A percentile compares a stretch with the other conserved stretches of the same genome.
Conservation (phyloP, 2,329 filamentous ascomycete species). For the Rhinocladiella mackenziei region DNA sequence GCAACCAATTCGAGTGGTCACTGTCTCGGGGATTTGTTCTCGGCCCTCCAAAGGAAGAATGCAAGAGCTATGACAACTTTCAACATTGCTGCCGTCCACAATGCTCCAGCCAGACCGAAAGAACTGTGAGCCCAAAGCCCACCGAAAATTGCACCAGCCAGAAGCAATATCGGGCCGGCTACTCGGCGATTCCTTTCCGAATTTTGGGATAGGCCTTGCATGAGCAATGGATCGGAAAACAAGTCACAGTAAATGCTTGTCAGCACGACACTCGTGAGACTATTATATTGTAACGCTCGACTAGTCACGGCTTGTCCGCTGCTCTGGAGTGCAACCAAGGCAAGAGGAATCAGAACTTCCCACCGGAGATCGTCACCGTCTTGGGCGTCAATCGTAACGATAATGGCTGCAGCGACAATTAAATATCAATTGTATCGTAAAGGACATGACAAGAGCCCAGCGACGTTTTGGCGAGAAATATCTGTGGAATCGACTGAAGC, state of each 20-base stretch:
- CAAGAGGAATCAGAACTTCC: slow-evolving; percentile 63
- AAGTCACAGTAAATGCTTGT: slow-evolving; percentile 80
- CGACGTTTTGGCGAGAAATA: slow-evolving; percentile 57
- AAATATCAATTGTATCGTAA: slow-evolving; percentile 48
- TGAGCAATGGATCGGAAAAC: slow-evolving; percentile 61
- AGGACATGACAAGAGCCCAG: slow-evolving; percentile 62
- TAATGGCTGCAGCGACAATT: slow-evolving; percentile 34
- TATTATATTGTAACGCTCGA: slow-evolving; percentile 63
- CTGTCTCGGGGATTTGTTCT: too few species aligned
- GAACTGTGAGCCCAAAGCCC: slow-evolving; percentile 52
- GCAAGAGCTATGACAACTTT: slow-evolving; percentile 55
- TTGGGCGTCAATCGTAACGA: slow-evolving; percentile 42
- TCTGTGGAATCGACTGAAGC: slow-evolving; percentile 67
- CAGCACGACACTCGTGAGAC: slow-evolving; percentile 72
- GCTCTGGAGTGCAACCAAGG: slow-evolving; percentile 69
- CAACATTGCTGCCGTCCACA: slow-evolving; percentile 58
- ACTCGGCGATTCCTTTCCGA: slow-evolving; percentile 52
- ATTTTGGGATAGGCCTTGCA: slow-evolving; percentile 39
- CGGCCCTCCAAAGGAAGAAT: slow-evolving; percentile 58
- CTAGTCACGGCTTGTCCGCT: slow-evolving; percentile 75
- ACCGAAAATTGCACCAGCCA: slow-evolving; percentile 53
- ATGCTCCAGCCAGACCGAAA: slow-evolving; percentile 50
- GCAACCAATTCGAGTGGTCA: too few species aligned
- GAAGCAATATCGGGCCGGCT: slow-evolving; percentile 49
- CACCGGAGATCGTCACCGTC: slow-evolving; percentile 48